Conservation (phyloP, 805 yeast species). For the Cyberlindnera petersonii region DNA sequence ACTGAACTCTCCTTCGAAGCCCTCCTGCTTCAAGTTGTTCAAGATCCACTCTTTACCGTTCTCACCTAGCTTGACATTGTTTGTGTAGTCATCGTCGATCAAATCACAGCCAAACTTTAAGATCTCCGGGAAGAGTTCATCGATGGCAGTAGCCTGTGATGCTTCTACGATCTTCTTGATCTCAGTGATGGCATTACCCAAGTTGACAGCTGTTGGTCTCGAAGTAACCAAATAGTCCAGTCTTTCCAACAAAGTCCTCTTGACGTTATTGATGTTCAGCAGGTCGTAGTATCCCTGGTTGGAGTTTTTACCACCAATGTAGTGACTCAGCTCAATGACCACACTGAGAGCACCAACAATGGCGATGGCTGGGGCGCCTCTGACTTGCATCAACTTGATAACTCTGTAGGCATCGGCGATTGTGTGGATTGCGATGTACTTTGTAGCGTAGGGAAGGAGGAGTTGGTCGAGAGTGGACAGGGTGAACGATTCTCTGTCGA, state of each 20-base stretch:
- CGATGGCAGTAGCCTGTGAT: slow-evolving; percentile 25
- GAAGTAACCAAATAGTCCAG: slow-evolving; percentile 68
- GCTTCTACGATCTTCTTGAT: slow-evolving; percentile 32
- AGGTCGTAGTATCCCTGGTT: slow-evolving; percentile 32
- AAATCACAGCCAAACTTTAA: slow-evolving; percentile 47
- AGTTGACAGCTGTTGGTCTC: slow-evolving; percentile 94
- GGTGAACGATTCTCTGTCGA: slow-evolving; percentile 41
- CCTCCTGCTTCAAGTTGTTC: slow-evolving; percentile 40
- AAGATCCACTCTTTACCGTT: slow-evolving; percentile 73
- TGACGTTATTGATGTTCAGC: slow-evolving; percentile 31
- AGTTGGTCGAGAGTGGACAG: slow-evolving; percentile 78
- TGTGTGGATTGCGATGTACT: slow-evolving; percentile 55
- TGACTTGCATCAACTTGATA: slow-evolving; percentile 87
- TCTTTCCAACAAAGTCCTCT: slow-evolving; percentile 38
- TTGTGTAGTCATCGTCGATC: slow-evolving; percentile 72
- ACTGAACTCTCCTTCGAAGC: slow-evolving; percentile 62
- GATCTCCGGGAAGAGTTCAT: slow-evolving; percentile 32
- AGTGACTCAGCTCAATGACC: slow-evolving; percentile 58
- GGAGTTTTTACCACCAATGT: slow-evolving; percentile 26
- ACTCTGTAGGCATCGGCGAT: slow-evolving; percentile 77
- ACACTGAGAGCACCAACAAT: slow-evolving; percentile 87
- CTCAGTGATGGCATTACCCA: slow-evolving; percentile 61
- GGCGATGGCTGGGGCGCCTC: slow-evolving; percentile 99
- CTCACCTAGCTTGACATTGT: slow-evolving; percentile 73
- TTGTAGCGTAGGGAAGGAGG: slow-evolving; percentile 72